These are phyloP conservation scores for Akebia trifoliata DNA, from an alignment of 164 flowering plant genomes.

Conservation along the genomic window DNA sequence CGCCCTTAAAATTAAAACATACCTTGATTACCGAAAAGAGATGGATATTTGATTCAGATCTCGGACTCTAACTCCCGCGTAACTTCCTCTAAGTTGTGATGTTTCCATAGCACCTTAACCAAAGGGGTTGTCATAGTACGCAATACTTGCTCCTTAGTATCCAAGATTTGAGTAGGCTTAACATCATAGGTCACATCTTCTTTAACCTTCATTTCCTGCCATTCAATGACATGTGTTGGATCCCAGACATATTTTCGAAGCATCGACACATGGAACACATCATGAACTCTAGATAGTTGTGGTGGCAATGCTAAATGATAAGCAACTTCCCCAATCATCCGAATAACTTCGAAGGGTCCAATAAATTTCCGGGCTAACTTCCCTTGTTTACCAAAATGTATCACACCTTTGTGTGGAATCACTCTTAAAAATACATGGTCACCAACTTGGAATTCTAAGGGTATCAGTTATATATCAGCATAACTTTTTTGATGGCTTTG, in stretches of 20 bases:
- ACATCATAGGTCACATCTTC: not conserved
- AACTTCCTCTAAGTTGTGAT: not conserved
- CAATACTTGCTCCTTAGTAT: not conserved
- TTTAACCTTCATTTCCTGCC: not conserved
- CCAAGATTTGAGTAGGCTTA: not conserved
- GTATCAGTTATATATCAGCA: no score
- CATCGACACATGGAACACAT: not conserved
- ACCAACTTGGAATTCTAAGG: no score
- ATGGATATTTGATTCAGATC: not conserved
- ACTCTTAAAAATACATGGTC: no score
- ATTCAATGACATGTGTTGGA: not conserved
- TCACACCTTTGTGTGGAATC: no score
- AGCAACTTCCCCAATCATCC: not conserved
- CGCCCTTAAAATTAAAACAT: no score
- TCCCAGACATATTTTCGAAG: not conserved
- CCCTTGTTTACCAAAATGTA: constrained; percentile 1
- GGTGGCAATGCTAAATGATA: not conserved
- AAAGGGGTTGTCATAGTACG: not conserved
- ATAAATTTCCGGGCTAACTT: not conserved
- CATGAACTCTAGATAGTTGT: not conserved
- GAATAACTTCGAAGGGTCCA: not conserved
- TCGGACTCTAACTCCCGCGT: not conserved
- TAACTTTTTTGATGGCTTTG: no score
- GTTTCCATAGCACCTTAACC: not conserved
- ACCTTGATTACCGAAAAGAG: no score